Percentiles rank a stretch among this genome's conserved stretches.
These are phyloP conservation scores for Mycena albidolilacea DNA, from an alignment of 768 basidiomycete genomes.

Conservation along the genomic window DNA sequence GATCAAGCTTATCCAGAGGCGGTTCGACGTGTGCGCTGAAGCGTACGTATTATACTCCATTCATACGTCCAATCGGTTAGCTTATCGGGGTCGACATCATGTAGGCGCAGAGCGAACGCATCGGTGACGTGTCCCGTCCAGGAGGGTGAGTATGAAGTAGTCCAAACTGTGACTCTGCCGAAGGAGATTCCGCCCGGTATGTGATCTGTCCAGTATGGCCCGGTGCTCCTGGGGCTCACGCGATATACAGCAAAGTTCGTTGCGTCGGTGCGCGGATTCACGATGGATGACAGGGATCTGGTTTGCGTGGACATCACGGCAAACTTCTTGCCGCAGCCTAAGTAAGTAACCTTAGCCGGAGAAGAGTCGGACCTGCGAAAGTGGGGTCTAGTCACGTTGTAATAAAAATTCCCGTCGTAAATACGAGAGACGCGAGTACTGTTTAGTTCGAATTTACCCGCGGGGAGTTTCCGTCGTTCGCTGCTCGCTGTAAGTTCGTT, in stretches of 20 bases:
- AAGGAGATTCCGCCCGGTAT: constrained; percentile 90
- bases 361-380: too few species aligned
- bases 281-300: constrained; percentile 79
- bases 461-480: too few species aligned
- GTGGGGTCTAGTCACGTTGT: too few species aligned
- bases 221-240: neutral
- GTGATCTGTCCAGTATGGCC: constrained; percentile 31
- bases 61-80: neutral
- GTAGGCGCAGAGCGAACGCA: constrained; percentile 70
- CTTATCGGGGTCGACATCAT: neutral
- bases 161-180: constrained; percentile 90
- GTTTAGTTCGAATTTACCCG: too few species aligned
- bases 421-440: too few species aligned
- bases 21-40: constrained; percentile 93
- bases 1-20: constrained; percentile 86
- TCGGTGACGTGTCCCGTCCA: constrained; percentile 90
- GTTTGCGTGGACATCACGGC: constrained; percentile 85
- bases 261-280: constrained; percentile 79
- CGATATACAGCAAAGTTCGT: constrained; percentile 81
- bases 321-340: constrained; percentile 63
- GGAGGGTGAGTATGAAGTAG: constrained; percentile 77
- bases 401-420: too few species aligned
- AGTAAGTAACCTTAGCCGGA: too few species aligned
- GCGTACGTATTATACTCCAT: constrained; percentile 60
- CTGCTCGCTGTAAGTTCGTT: too few species aligned